phyloP scores from a whole-genome alignment of 305 asterid genomes.

The Plantago coronopus region DNA sequence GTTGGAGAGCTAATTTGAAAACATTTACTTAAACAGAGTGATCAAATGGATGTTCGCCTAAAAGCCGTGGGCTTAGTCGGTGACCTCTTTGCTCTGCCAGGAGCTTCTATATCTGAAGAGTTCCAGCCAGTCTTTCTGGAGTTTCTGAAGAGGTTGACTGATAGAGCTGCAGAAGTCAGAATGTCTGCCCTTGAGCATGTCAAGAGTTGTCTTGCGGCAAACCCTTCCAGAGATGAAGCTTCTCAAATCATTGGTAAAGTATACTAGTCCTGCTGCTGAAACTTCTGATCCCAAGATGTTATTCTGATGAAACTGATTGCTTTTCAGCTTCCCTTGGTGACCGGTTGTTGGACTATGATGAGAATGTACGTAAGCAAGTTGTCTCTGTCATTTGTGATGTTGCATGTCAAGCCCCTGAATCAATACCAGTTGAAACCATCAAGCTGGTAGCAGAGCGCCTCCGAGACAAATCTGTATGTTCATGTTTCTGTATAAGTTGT shows the following conservation, averaged over 20 bases:
- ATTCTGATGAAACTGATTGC: constrained; percentile 30
- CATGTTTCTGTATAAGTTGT: constrained; percentile 19
- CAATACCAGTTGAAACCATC: constrained; percentile 66
- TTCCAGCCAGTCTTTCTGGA: constrained; percentile 83
- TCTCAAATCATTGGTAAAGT: constrained; percentile 78
- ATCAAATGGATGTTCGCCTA: constrained; percentile 72
- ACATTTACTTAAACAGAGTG: constrained; percentile 59
- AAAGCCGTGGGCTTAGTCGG: constrained; percentile 87
- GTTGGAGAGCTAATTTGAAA: constrained; percentile 27
- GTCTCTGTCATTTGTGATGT: constrained; percentile 86
- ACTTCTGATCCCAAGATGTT: constrained; percentile 18
- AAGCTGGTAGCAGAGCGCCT: constrained; percentile 92
- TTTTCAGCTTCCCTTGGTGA: constrained; percentile 84
- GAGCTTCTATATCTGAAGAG: constrained; percentile 57
- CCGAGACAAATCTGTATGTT: constrained; percentile 90
- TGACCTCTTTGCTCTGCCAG: constrained; percentile 75
- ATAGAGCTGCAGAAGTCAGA: constrained; percentile 79
- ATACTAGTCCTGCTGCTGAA: constrained; percentile 17
- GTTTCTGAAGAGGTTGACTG: constrained; percentile 85
- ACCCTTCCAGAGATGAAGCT: constrained; percentile 74
- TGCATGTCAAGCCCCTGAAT: constrained; percentile 55
- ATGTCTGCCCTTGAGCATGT: constrained; percentile 81
- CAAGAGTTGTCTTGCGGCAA: constrained; percentile 64
- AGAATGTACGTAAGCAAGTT: constrained; percentile 86
- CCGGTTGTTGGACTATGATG: constrained; percentile 85